Base-by-base conservation (phyloP, 805 yeast genomes). In the Teunomyces gatunensis region DNA sequence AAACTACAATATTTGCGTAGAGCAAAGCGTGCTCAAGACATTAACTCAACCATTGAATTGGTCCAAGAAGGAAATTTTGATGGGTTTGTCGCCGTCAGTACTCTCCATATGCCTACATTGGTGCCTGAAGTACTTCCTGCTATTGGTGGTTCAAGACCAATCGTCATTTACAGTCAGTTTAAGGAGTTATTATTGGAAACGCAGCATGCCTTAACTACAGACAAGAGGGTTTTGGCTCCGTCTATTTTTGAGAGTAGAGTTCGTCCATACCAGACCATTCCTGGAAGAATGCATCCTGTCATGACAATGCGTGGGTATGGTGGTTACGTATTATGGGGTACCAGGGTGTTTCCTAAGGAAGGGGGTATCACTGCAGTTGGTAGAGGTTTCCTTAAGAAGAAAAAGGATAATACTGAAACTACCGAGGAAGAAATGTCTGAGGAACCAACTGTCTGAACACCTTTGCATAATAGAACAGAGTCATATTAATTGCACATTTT, bases 271-370 rank as follows among this genome's bases (percentile, higher is more conserved):
- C 99, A 94, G 71, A 89, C 97, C 3, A 81, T 92, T 25, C 89
- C 96, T 15, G 99, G 98, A 6, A 83, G 95, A 61, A 73, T 92
- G 59, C 99, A 94, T 65, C 99, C 99, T 0, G 61, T 84, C 50
- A 94, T 94, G 99, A 88, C 97, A 0, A 83, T 85, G 77, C 78
- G 89, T 58, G 90, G 96, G 5, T 91, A 86, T 48, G 98, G 97
- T 29, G 99, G 99, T 0, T 92, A 82, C 63, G 63, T 94, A 2
- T 70, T 90, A 54, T 78, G 83, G 72, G 96, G 92, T 3, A 79
- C 87, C 12, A 75, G 87, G 42, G 97, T 94, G 0, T 69, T 82
- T 45, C 96, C 97, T 2, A 67, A 74, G 40, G 85, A 79, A 29
- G 61, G 63, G 27, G 74, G 75, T 32, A 80, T 81, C 39, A 80